Evolutionary conservation across 2,329 filamentous ascomycete genomes (phyloP).

Genomic region (Aspergillus alliaceus): DNA sequence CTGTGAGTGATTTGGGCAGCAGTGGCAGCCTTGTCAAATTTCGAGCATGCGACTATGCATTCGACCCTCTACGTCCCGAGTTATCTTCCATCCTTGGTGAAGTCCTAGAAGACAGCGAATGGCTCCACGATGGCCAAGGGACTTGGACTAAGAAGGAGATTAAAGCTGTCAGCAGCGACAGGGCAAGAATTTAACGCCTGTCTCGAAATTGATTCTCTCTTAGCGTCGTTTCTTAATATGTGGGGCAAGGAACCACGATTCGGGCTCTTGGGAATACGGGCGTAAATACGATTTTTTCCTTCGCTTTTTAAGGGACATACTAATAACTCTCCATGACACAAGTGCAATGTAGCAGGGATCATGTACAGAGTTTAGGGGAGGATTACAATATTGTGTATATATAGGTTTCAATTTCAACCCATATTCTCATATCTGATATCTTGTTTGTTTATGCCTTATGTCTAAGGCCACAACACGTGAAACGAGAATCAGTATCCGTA

Average conservation of each 20-base stretch:
- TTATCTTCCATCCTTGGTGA: conserved; percentile 25
- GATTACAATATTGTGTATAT: background rate
- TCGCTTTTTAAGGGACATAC: too few species aligned
- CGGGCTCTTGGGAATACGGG: too few species aligned
- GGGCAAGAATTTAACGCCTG: background rate
- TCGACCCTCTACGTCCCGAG: conserved; percentile 29
- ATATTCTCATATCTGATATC: too few species aligned
- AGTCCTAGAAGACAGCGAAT: conserved; percentile 23
- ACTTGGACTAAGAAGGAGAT: conserved; percentile 24
- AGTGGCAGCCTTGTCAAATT: conserved; percentile 26
- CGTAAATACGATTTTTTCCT: too few species aligned
- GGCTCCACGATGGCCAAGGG: conserved; percentile 32
- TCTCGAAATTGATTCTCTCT: background rate
- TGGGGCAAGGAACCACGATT: background rate
- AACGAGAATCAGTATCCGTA: background rate
- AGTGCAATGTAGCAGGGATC: background rate
- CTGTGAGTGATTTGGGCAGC: conserved; percentile 27
- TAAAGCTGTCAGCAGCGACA: background rate
- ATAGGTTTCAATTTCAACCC: too few species aligned
- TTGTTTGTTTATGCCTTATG: conserved; percentile 10
- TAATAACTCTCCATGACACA: too few species aligned
- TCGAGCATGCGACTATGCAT: conserved; percentile 30
- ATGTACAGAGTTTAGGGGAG: background rate
- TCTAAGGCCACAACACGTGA: conserved; percentile 5
- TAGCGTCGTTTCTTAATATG: background rate